Evolutionary conservation across 2,329 filamentous ascomycete species (phyloP).

Genomic region (Gaeumannomyces sp.): DNA sequence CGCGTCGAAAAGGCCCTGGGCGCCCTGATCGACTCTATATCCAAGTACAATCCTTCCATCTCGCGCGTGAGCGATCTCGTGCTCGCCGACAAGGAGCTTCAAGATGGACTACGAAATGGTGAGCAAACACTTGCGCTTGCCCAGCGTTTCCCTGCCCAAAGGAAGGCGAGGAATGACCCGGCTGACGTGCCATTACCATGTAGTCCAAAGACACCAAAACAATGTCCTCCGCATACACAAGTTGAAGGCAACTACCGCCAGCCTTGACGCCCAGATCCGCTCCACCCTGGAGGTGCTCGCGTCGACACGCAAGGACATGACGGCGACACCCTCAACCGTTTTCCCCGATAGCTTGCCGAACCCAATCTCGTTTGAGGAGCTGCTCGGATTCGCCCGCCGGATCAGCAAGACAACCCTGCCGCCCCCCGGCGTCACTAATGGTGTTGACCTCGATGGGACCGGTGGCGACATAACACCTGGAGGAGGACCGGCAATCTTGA

Average conservation of each 20-base stretch:
- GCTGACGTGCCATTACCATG: neutral
- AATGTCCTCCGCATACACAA: slow-evolving; percentile 64
- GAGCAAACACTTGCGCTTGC: slow-evolving; percentile 17
- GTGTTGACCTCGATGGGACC: slow-evolving; percentile 23
- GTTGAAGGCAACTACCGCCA: slow-evolving; percentile 59
- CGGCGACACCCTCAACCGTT: slow-evolving; percentile 52
- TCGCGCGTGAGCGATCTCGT: slow-evolving; percentile 63
- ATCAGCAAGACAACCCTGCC: slow-evolving; percentile 78
- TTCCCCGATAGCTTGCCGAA: slow-evolving; percentile 40
- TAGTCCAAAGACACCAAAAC: slow-evolving; percentile 68
- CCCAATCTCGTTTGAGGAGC: slow-evolving; percentile 62
- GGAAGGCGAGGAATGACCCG: neutral
- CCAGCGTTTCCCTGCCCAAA: neutral
- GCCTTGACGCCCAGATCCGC: slow-evolving; percentile 67
- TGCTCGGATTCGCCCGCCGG: slow-evolving; percentile 70
- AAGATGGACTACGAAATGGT: slow-evolving; percentile 60
- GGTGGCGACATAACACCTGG: slow-evolving; percentile 9
- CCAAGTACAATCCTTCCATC: slow-evolving; percentile 72
- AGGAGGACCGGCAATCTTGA: slow-evolving; percentile 20
- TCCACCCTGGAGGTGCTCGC: slow-evolving; percentile 64
- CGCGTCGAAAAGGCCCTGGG: slow-evolving; percentile 61
- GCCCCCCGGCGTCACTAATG: slow-evolving; percentile 46
- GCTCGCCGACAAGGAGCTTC: slow-evolving; percentile 62
- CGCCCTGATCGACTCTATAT: slow-evolving; percentile 69
- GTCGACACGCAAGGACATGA: slow-evolving; percentile 65